Evolutionary conservation across 441 rosid genomes (phyloP).

Genomic region (Euphorbia schlechtendalii): DNA sequence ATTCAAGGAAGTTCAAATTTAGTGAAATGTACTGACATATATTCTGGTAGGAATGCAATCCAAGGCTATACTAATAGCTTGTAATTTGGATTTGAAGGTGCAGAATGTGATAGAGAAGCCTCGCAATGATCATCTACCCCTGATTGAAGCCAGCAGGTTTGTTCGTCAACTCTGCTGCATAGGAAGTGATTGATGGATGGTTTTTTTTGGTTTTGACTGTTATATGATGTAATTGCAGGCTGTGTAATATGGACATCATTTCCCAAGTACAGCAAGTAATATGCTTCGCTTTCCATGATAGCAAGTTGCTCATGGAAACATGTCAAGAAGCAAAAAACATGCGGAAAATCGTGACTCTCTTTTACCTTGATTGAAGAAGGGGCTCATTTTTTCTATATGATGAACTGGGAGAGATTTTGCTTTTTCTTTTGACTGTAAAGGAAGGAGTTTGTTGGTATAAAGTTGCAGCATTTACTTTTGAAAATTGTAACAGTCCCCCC

Average conservation of each 20-base stretch:
- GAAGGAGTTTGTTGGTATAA: constrained; percentile 4
- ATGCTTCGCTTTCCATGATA: constrained; percentile 94
- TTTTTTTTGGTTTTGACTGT: not conserved
- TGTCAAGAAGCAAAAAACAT: constrained; percentile 95
- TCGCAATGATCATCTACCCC: constrained; percentile 83
- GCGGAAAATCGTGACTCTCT: constrained; percentile 81
- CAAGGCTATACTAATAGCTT: not conserved
- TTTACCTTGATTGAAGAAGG: constrained; percentile 66
- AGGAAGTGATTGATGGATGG: not conserved
- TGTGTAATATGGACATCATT: constrained; percentile 90
- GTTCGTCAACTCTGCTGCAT: not conserved
- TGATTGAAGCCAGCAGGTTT: constrained; percentile 93
- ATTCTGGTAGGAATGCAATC: not conserved
- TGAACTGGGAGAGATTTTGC: constrained; percentile 11
- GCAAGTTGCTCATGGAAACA: constrained; percentile 89
- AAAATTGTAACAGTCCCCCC: constrained; percentile 12
- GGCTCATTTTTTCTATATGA: constrained; percentile 17
- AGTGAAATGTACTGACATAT: not conserved
- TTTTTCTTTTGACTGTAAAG: constrained; percentile 14
- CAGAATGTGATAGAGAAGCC: constrained; percentile 95
- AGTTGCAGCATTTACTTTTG: not conserved
- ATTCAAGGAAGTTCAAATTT: not conserved
- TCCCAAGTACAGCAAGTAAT: constrained; percentile 94
- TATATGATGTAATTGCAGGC: constrained; percentile 44
- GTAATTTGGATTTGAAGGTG: constrained; percentile 44